phyloP scores from a whole-genome alignment of 164 flowering plant species.

The Chimonanthus salicifolius region DNA sequence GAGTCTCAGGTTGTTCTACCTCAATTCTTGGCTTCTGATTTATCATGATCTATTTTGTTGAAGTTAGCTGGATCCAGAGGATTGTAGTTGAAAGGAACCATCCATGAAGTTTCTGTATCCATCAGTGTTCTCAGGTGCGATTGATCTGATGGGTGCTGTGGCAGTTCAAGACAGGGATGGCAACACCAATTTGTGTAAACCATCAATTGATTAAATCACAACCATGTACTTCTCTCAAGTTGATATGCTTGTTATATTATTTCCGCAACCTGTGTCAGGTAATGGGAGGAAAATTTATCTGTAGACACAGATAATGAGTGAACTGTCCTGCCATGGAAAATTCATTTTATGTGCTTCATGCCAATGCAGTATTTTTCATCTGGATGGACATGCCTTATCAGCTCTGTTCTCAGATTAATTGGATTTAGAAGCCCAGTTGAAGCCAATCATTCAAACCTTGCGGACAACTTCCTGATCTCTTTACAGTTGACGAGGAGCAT shows the following conservation, averaged over 20 bases:
- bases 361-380: conserved; percentile 11
- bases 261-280: not conserved
- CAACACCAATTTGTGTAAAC: not conserved
- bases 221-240: not conserved
- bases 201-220: conserved; percentile 3
- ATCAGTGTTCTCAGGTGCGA: not conserved
- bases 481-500: not conserved
- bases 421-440: not conserved
- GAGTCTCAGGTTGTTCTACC: conserved; percentile 2
- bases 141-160: conserved; percentile 2
- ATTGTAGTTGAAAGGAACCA: not conserved
- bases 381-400: conserved; percentile 10
- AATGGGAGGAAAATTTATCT: conserved; percentile 1
- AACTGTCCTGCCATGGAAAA: not conserved
- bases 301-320: not conserved
- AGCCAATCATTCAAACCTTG: conserved; percentile 5
- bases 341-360: conserved; percentile 6
- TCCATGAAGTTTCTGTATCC: not conserved
- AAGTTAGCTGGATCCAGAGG: conserved; percentile 1
- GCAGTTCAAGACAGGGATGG: not conserved
- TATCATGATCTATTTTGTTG: not conserved
- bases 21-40: conserved; percentile 8
- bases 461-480: conserved; percentile 5
- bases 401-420: not conserved
- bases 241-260: not conserved